Percentiles rank a stretch among this genome's conserved stretches.
Evolutionary conservation across 495 filamentous ascomycete genomes (phyloP).

Genomic region (Hyaloscypha hepaticicola): DNA sequence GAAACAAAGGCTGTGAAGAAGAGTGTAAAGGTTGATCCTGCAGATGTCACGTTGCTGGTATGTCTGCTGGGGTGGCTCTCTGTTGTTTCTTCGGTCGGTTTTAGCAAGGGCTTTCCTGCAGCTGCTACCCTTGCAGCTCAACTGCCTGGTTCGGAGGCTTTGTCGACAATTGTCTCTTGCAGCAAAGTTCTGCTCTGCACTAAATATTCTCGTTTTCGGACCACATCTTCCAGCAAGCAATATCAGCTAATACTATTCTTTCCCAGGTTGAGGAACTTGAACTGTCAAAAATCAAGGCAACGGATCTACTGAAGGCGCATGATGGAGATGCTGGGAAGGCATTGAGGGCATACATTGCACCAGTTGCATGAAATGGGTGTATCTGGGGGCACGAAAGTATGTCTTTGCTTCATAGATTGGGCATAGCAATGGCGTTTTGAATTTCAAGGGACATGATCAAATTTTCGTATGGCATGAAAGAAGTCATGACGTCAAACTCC

Average conservation of each 20-base stretch:
- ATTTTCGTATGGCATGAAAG: neutral
- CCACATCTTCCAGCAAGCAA: neutral
- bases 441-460: neutral
- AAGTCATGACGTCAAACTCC: neutral
- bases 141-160: neutral
- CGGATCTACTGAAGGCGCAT: conserved; percentile 75
- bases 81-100: neutral
- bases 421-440: conserved; percentile 27
- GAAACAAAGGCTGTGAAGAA: conserved; percentile 50
- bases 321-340: conserved; percentile 75
- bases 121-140: neutral
- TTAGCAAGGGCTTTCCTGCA: neutral
- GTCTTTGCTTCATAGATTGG: conserved; percentile 1
- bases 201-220: neutral
- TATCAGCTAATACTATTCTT: conserved; percentile 16
- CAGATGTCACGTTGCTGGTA: conserved; percentile 67
- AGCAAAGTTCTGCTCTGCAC: neutral
- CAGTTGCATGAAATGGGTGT: conserved; percentile 18
- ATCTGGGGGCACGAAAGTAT: neutral
- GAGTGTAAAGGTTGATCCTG: conserved; percentile 62
- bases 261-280: conserved; percentile 77
- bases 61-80: conserved; percentile 27
- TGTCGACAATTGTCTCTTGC: neutral
- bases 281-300: conserved; percentile 74
- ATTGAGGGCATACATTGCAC: conserved; percentile 54